Base-by-base conservation (phyloP, 2,329 filamentous ascomycete species). In the Botryotinia calthae region DNA sequence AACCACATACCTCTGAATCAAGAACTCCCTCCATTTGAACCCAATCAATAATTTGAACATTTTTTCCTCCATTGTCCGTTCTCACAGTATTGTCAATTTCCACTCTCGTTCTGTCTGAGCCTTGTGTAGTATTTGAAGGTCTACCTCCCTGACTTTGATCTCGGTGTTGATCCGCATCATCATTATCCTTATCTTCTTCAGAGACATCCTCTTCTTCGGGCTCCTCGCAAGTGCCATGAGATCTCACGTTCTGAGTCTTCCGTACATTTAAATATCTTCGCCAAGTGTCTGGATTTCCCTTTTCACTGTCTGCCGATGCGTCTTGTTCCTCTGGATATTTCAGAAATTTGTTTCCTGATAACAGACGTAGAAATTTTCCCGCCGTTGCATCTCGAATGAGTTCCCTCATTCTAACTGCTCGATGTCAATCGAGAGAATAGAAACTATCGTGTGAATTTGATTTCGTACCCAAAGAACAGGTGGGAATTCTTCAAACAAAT, bases 1-100 rank as follows among this genome's bases (percentile, higher is more conserved):
- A n/a, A 54, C 0, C 7, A 72, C 77, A 61, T 74, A 82, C 82
- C 76, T 84, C 83, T 71, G 80, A 80, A 76, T 88, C 87, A 72
- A 85, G 77, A 0, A 83, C 81, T 0, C 83, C 84, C 75, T 82
- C 86, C 86, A 87, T 89, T 51, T 83, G 81, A 10, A 89, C 82
- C 9, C 64, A 67, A 67, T 67, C 64, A 20, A 67, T 54, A 28
- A 89, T 79, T 71, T 85, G 80, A 12, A 83, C 77, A 77, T 88
- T 85, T 73, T 79, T 82, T 0, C 58, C 59, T 34, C 58, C 44
- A 25, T 65, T 64, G 5, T 71, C 25, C 86, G 86, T 75, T 87
- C 88, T 75, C 42, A 72, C 48, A 20, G 28, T n/a, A 20, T 34
- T 3, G 1, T 65, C 44, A 16, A 16, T 25, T 22, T 4, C 44